Percentiles rank a stretch among this genome's conserved stretches.
Evolutionary conservation across 2,329 filamentous ascomycete species (phyloP).

Genomic region (Epichloe brachyelytri): DNA sequence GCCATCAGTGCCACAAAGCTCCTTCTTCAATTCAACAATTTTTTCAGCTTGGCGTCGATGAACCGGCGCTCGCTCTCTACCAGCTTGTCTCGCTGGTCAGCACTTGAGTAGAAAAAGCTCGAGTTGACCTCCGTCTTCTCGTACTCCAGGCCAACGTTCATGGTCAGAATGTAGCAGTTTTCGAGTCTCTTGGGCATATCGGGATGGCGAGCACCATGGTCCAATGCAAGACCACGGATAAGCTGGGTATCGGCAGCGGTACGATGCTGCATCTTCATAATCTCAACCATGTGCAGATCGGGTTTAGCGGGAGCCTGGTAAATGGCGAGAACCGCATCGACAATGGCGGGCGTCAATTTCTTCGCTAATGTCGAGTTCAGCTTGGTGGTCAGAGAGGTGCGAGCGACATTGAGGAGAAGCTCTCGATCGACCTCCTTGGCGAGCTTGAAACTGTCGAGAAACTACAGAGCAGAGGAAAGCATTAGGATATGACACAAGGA

Average conservation of each 20-base stretch:
- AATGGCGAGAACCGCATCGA: slow-evolving; percentile 91
- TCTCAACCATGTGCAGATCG: slow-evolving; percentile 97
- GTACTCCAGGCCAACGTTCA: slow-evolving; percentile 96
- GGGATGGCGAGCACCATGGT: slow-evolving; percentile 91
- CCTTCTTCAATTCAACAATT: slow-evolving; percentile 96
- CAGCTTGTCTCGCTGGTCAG: slow-evolving; percentile 93
- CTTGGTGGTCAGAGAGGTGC: slow-evolving; percentile 91
- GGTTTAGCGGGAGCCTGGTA: slow-evolving; percentile 83
- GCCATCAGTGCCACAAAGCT: slow-evolving; percentile 83
- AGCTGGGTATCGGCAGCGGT: slow-evolving; percentile 92
- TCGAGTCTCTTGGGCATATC: slow-evolving; percentile 97
- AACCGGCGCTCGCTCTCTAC: slow-evolving; percentile 95
- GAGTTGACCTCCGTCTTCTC: slow-evolving; percentile 99
- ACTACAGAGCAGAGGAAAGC: slow-evolving; percentile 35
- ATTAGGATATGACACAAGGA: not conserved
- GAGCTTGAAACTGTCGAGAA: slow-evolving; percentile 90
- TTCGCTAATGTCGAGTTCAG: slow-evolving; percentile 79
- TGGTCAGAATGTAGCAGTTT: slow-evolving; percentile 86
- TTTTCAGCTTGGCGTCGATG: slow-evolving; percentile 89
- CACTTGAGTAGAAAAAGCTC: slow-evolving; percentile 95
- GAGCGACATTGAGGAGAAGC: slow-evolving; percentile 81
- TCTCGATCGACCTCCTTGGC: slow-evolving; percentile 81
- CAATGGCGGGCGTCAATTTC: slow-evolving; percentile 86
- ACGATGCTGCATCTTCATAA: slow-evolving; percentile 99
- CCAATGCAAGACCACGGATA: slow-evolving; percentile 81